phyloP scores from a whole-genome alignment of 1,284 basidiomycete species.

The Cryptococcus sp. region DNA sequence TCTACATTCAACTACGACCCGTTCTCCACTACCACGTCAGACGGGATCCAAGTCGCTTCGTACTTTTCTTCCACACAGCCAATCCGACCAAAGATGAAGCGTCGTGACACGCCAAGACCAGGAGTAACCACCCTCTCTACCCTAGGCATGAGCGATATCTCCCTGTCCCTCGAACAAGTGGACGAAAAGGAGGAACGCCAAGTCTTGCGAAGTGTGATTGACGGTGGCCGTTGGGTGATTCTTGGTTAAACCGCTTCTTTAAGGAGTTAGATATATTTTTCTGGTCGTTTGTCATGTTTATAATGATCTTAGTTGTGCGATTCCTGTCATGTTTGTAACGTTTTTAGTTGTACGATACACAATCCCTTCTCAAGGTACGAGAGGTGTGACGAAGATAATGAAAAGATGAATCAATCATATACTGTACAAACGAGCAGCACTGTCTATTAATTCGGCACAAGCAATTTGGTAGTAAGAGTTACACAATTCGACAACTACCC shows the following conservation, averaged over 20 bases:
- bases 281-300: too few species aligned
- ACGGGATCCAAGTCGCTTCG: constrained; percentile 10
- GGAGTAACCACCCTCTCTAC: constrained; percentile 2
- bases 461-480: too few species aligned
- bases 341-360: too few species aligned
- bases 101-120: constrained; percentile 24
- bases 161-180: not conserved
- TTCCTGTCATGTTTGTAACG: too few species aligned
- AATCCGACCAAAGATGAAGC: constrained; percentile 17
- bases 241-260: constrained; percentile 1
- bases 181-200: constrained; percentile 9
- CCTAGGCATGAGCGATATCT: constrained; percentile 8
- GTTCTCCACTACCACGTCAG: constrained; percentile 9
- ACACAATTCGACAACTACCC: too few species aligned
- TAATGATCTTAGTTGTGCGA: too few species aligned
- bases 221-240: constrained; percentile 19
- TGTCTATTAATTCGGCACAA: too few species aligned
- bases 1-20: constrained; percentile 12
- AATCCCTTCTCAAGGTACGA: too few species aligned
- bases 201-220: constrained; percentile 15
- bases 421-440: too few species aligned
- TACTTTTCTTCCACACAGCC: not conserved
- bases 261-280: too few species aligned
- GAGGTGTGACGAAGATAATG: too few species aligned
- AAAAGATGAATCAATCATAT: too few species aligned